Evolutionary conservation across 23 red algal genomes (phyloP).

Genomic region (Gracilaria gracilis): DNA sequence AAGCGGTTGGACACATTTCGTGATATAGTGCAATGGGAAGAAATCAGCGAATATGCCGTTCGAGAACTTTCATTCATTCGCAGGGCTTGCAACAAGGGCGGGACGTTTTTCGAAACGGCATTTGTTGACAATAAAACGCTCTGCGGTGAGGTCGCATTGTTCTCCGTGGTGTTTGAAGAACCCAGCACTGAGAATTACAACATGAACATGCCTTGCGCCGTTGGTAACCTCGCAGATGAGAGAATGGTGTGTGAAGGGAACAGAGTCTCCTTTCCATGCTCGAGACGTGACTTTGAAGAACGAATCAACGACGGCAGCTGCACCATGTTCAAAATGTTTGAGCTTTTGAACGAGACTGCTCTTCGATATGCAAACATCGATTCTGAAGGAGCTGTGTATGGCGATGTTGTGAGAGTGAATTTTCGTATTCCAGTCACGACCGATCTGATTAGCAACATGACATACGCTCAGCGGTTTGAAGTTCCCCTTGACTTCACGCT

Average conservation of each 20-base stretch:
- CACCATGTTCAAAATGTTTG: neutral
- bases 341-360: neutral
- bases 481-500: neutral
- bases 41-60: neutral
- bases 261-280: neutral
- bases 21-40: neutral
- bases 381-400: neutral
- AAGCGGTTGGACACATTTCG: neutral
- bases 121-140: neutral
- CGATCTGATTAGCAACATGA: neutral
- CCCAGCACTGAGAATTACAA: neutral
- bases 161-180: neutral
- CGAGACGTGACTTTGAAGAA: neutral
- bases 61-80: neutral
- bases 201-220: neutral
- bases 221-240: neutral
- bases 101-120: neutral
- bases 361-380: neutral
- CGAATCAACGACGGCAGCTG: neutral
- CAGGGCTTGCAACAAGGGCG: neutral
- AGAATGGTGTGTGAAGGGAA: neutral
- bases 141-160: neutral
- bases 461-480: neutral
- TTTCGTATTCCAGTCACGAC: neutral
- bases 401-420: neutral